Evolutionary conservation across 2,329 filamentous ascomycete species (phyloP).

Genomic region (Trichoderma guizhouense): DNA sequence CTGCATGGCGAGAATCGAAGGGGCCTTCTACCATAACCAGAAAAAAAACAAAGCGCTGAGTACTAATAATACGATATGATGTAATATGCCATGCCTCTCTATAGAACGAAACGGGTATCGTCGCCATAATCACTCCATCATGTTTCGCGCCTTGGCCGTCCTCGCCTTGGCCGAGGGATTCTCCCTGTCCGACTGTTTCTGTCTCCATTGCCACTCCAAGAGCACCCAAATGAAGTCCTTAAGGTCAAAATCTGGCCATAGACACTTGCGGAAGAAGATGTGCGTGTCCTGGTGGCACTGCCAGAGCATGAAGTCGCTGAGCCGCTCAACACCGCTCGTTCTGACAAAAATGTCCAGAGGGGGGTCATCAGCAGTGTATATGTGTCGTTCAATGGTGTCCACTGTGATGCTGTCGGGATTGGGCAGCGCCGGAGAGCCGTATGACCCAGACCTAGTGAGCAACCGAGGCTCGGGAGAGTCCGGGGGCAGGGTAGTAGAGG

Average conservation of each 20-base stretch:
- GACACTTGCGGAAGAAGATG: constrained; percentile 84
- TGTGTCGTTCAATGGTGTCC: constrained; percentile 77
- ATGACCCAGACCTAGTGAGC: constrained; percentile 32
- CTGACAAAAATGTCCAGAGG: constrained; percentile 88
- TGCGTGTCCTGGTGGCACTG: constrained; percentile 92
- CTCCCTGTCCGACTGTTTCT: constrained; percentile 55
- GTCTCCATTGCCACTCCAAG: constrained; percentile 78
- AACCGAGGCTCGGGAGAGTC: constrained; percentile 47
- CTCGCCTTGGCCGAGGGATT: constrained; percentile 38
- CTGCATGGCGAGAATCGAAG: constrained; percentile 7
- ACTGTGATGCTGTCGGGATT: constrained; percentile 87
- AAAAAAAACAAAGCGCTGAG: background rate
- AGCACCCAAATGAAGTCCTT: constrained; percentile 91
- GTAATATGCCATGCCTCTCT: constrained; percentile 12
- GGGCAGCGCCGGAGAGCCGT: constrained; percentile 42
- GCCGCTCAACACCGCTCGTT: constrained; percentile 85
- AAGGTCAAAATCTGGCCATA: constrained; percentile 95
- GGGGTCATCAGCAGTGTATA: constrained; percentile 82
- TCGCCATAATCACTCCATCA: constrained; percentile 23
- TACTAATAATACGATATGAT: constrained; percentile 2
- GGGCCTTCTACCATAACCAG: background rate
- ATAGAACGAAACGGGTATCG: constrained; percentile 22
- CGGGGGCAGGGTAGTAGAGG: constrained; percentile 56
- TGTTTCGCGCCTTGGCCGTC: constrained; percentile 26
- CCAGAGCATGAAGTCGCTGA: constrained; percentile 99